Base-by-base conservation (phyloP, 2,329 filamentous ascomycete genomes). In the Fusarium irregulare region DNA sequence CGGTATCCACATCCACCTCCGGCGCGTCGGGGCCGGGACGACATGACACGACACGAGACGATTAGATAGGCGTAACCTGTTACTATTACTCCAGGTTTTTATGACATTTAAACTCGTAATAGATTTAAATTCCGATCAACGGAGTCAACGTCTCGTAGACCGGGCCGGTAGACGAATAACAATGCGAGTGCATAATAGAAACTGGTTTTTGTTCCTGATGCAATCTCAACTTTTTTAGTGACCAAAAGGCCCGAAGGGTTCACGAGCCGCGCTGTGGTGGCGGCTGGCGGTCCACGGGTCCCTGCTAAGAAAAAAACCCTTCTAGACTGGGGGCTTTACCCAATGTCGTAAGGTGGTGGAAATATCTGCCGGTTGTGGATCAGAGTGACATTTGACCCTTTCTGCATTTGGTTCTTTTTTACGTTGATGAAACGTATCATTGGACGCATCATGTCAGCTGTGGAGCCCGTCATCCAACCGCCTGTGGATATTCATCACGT, bases 401-500 rank as follows among this genome's bases (percentile, higher is more conserved):
- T 37, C 62, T 48, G 40, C 37, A 27, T 50, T n/a, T 20, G 37
- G 49, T 28, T 21, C 42, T n/a, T 40, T 59, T 64, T 69, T 69
- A 69, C 66, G 66, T 70, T 27, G 46, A 53, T 60, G 62, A 69
- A 70, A 70, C 66, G 28, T 65, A 11, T 8, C 20, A 69, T 69
- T 69, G 66, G 66, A 25, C 13, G 34, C 53, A n/a, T 28, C 8
- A 50, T 18, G 4, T 56, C 50, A 50, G 20, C 25, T 46, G 45
- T 54, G 60, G 47, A 37, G 28, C 57, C 60, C 46, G 56, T 66
- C 45, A 2, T 16, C 21, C n/a, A 60, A 49, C 53, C 25, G 20
- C 12, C 11, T 54, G 65, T 69, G 66, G 66, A 63, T 69, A 16
- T 34, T 32, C 20, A 67, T 69, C 66, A 69, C 67, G 66, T 69